Conservation (phyloP, 345 rosid genomes). For the Combretum micranthum region DNA sequence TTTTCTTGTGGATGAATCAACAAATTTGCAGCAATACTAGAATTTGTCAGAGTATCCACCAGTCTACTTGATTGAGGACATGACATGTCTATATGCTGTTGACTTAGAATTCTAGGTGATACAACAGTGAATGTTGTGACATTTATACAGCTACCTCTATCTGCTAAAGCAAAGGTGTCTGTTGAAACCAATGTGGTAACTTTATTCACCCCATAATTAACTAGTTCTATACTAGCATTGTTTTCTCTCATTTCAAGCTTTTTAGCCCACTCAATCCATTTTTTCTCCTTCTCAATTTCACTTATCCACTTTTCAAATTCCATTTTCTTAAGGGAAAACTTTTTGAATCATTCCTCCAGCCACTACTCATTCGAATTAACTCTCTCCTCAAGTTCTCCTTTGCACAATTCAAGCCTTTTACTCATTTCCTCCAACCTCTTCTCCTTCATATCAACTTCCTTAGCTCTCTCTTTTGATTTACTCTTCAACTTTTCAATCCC, state of each 20-base stretch:
- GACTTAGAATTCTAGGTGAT: no score
- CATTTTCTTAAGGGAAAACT: slow-evolving; percentile 10
- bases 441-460: slow-evolving; percentile 15
- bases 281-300: slow-evolving; percentile 7
- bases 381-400: slow-evolving; percentile 7
- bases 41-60: no score
- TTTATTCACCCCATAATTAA: no score
- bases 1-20: no score
- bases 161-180: no score
- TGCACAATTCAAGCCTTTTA: slow-evolving; percentile 18
- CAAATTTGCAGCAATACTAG: no score
- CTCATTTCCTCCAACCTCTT: slow-evolving; percentile 7
- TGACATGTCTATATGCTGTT: no score
- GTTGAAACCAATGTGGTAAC: no score
- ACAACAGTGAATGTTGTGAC: no score
- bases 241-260: slow-evolving; percentile 25
- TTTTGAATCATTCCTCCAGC: slow-evolving; percentile 8
- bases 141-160: no score
- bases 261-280: slow-evolving; percentile 9
- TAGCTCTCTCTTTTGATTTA: no score
- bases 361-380: slow-evolving; percentile 20
- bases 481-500: slow-evolving; percentile 17
- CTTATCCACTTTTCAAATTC: slow-evolving; percentile 7
- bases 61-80: no score
- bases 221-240: background rate